phyloP scores from a whole-genome alignment of 352 stramenopile genomes.

The Pilasporangium apinafurcum region DNA sequence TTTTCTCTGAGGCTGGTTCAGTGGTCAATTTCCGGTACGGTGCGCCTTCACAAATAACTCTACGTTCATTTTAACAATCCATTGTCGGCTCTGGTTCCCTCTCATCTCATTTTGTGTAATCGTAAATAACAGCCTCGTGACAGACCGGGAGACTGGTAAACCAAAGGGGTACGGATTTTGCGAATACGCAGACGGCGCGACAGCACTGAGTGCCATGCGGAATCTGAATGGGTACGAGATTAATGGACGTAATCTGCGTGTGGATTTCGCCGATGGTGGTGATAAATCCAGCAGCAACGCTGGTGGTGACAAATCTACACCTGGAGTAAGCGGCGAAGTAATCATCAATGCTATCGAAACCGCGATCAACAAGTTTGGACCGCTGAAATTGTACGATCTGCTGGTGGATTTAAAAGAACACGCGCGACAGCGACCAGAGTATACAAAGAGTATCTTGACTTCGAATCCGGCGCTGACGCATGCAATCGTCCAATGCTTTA shows the following conservation, averaged over 20 bases:
- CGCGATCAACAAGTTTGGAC: slow-evolving; percentile 57
- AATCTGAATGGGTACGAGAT: slow-evolving; percentile 85
- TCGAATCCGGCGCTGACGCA: slow-evolving; percentile 78
- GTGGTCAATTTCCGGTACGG: slow-evolving; percentile 81
- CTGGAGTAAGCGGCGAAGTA: slow-evolving; percentile 62
- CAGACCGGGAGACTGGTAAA: slow-evolving; percentile 77
- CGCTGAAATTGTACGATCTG: slow-evolving; percentile 84
- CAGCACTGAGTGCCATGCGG: slow-evolving; percentile 75
- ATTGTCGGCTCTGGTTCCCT: background rate
- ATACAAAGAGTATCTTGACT: slow-evolving; percentile 69
- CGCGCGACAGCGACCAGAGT: slow-evolving; percentile 62
- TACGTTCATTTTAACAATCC: background rate
- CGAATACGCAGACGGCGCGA: slow-evolving; percentile 81
- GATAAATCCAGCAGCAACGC: slow-evolving; percentile 40
- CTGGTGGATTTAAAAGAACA: slow-evolving; percentile 74
- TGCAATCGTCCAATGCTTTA: slow-evolving; percentile 81
- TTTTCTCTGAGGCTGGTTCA: slow-evolving; percentile 78
- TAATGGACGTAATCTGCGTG: slow-evolving; percentile 76
- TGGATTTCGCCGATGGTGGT: slow-evolving; percentile 78
- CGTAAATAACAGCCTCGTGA: slow-evolving; percentile 59
- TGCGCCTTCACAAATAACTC: background rate
- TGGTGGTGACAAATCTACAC: slow-evolving; percentile 16
- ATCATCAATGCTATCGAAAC: slow-evolving; percentile 76
- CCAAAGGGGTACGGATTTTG: slow-evolving; percentile 85
- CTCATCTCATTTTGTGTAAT: slow-evolving; percentile 1